Percentiles rank a stretch among this genome's conserved stretches.
Conservation (phyloP, 495 filamentous ascomycete species). For the Neurospora sp. region DNA sequence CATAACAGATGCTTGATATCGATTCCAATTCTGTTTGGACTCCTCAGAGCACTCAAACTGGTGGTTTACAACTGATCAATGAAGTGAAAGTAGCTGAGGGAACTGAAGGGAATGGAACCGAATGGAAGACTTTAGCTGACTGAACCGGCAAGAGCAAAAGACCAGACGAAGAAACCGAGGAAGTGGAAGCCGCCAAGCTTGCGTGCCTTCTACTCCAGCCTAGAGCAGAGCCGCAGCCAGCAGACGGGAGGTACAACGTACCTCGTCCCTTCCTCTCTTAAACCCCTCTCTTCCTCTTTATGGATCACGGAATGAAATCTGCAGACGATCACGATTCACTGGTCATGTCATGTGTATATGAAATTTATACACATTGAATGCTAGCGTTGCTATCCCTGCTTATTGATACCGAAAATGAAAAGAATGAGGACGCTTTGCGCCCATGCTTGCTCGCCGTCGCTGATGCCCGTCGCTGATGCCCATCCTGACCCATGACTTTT, state of each 20-base stretch:
- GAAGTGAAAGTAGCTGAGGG: not conserved
- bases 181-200: not conserved
- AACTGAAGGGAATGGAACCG: not conserved
- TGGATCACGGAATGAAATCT: not conserved
- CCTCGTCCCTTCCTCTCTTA: not conserved
- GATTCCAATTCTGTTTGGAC: not conserved
- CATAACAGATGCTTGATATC: not conserved
- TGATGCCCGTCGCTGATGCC: not conserved
- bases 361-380: not conserved
- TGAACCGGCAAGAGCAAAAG: not conserved
- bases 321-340: not conserved
- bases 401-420: not conserved
- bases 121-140: not conserved
- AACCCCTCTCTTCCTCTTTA: too few species aligned
- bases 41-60: not conserved
- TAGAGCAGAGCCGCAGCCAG: not conserved
- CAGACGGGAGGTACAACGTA: not conserved
- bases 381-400: not conserved
- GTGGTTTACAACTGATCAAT: not conserved
- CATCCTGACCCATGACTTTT: not conserved
- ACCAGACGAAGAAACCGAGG: not conserved
- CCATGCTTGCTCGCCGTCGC: not conserved
- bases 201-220: not conserved
- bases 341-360: not conserved
- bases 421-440: not conserved